phyloP scores from a whole-genome alignment of 163 green algal species.

The Prototheca wickerhamii region DNA sequence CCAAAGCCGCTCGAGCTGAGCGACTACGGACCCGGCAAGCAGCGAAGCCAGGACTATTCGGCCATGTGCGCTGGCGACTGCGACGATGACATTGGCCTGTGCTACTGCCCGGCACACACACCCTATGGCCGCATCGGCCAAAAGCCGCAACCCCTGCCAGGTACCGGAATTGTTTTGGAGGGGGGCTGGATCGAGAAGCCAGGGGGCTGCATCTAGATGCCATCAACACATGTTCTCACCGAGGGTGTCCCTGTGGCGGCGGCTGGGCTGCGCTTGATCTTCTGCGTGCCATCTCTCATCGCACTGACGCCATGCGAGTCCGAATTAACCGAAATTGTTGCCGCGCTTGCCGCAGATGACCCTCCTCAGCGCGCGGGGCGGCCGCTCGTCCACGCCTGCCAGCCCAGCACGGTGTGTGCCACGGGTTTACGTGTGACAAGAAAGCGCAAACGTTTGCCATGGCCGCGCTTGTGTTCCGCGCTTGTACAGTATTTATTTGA shows the following conservation, averaged over 20 bases:
- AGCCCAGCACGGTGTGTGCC: slow-evolving; percentile 17
- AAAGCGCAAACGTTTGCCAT: background rate
- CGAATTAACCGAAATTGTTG: background rate
- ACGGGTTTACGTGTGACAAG: too few relatives aligned
- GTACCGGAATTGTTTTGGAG: too few relatives aligned
- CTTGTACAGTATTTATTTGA: too few relatives aligned
- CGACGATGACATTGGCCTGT: slow-evolving; percentile 35
- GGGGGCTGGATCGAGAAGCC: too few relatives aligned
- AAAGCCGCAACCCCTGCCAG: slow-evolving; percentile 10
- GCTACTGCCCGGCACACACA: slow-evolving; percentile 39
- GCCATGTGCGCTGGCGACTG: slow-evolving; percentile 16
- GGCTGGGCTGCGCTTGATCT: too few relatives aligned
- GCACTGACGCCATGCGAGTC: too few relatives aligned
- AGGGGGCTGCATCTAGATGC: too few relatives aligned
- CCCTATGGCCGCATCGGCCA: slow-evolving; percentile 29
- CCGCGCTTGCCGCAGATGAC: slow-evolving; percentile 27
- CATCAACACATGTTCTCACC: too few relatives aligned
- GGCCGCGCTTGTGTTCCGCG: too few relatives aligned
- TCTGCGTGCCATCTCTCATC: too few relatives aligned
- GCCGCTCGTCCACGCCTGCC: slow-evolving; percentile 25
- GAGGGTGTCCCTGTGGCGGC: too few relatives aligned
- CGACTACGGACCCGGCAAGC: background rate
- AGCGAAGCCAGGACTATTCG: background rate
- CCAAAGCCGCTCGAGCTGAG: background rate
- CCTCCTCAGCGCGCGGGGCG: slow-evolving; percentile 7